Evolutionary conservation across 345 rosid species (phyloP), one percentile per base, ranked within the genome.

Genomic region (Gossypium thurberi): DNA sequence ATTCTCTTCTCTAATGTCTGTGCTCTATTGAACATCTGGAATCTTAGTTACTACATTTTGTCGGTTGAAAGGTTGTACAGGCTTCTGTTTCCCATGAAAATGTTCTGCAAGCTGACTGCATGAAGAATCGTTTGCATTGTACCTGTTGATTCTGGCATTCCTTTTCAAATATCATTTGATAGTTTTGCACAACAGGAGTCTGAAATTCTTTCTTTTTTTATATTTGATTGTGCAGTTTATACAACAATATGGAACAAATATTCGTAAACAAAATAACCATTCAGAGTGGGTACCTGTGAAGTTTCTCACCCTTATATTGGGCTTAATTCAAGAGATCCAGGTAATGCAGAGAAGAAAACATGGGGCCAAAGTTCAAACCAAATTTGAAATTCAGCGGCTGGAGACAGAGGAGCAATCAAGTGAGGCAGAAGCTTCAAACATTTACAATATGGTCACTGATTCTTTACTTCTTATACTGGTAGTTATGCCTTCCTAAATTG

Each of bases 281-380:
- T 67, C 72, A 50, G 76, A 78, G 69, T 84, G 87, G 77, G 62
- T 78, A 63, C 84, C 88, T 74, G 82, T 79, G 70, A 94, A 91
- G 82, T 90, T 87, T 72, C 84, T 89, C 59, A 80, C 86, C 82
- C 86, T 91, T 67, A 62, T 78, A 25, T 28, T 82, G 68, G 86
- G 88, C 85, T 73, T 91, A 84, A 79, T 89, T 82, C 64, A 56
- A 53, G 97, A 94, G 88, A 85, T 90, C 75, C 84, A 84, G 76
- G 81, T 71, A 66, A 75, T 87, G 86, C 86, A 76, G 83, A 85
- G 81, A 67, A 84, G 76, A 83, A 57, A 84, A 74, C 65, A 57
- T 80, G 82, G 75, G 73, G 65, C 53, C 66, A 76, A 12, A 55
- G 70, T 66, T 69, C 70, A 82, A 77, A 72, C 72, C 21, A 48